Conservation (phyloP, 495 filamentous ascomycete genomes). For the Podospora australis region DNA sequence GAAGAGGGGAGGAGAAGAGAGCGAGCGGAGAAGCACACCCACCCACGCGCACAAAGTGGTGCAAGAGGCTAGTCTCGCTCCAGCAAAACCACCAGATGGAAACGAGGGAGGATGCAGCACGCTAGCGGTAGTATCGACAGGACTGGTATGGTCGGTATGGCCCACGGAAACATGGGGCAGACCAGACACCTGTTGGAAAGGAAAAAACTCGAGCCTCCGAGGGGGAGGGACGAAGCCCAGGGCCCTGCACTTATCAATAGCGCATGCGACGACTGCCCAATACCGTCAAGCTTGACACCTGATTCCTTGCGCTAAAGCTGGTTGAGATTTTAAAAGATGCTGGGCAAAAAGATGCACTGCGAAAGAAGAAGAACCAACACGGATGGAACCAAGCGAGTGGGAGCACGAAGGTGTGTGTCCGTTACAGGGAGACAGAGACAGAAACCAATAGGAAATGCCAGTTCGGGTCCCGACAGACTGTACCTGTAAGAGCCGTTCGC, state of each 20-base stretch:
- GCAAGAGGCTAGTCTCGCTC: conserved; percentile 11
- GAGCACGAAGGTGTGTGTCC: too few relatives aligned
- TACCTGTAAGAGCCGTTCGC: too few relatives aligned
- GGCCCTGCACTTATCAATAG: conserved; percentile 23
- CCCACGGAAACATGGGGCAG: conserved; percentile 21
- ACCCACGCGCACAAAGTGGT: conserved; percentile 3
- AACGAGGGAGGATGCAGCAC: conserved; percentile 31
- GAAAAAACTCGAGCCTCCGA: not conserved
- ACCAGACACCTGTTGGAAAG: not conserved
- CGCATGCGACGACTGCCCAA: conserved; percentile 5
- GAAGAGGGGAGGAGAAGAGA: conserved; percentile 14
- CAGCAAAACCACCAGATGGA: conserved; percentile 15
- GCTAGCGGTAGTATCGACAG: conserved; percentile 28
- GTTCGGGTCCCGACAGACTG: not conserved
- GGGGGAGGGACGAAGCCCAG: conserved; percentile 4
- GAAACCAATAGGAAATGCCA: not conserved
- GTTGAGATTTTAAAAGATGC: not conserved
- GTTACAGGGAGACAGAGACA: too few relatives aligned
- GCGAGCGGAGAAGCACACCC: conserved; percentile 5
- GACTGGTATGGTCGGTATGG: conserved; percentile 21
- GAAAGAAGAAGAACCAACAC: too few relatives aligned
- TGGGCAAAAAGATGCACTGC: not conserved
- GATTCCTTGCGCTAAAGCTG: not conserved
- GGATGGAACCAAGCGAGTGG: too few relatives aligned
- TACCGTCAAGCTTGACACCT: not conserved